Base-by-base conservation (phyloP, 805 yeast genomes). In the Kuraishia molischiana region DNA sequence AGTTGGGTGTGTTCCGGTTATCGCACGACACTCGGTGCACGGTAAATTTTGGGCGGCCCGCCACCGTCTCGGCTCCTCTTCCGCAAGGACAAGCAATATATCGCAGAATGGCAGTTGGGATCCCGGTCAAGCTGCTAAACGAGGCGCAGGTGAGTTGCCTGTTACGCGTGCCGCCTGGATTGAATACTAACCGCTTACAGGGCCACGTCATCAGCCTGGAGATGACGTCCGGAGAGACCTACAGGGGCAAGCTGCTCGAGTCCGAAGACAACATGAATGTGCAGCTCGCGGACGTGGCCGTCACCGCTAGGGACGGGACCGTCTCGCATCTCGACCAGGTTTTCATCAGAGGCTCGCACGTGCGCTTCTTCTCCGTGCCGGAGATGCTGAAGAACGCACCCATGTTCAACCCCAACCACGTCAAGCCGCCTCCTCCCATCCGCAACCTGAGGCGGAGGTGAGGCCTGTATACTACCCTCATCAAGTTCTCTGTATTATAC, bases 231-330 rank as follows among this genome's bases (percentile, higher is more conserved):
- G 97, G 97, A 2, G 89, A 83, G 44, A 74, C 83, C 0, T 90
- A 90, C 53, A 68, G 95, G 28, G 98, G 98, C 2, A 86, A 82
- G 53, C 69, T 90, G 34, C 55, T 81, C 3, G 95, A 83, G 51
- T 79, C 69, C 34, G 96, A 90, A 60, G 97, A 90, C 51, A 89
- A 82, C 57, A 92, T 90, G 97, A 90, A 90, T 54, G 76, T 90
- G 19, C 94, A 89, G 43, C 59, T 90, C 36, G 66, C 74, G 44
- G 95, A 90, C 53, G 94, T 83, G 30, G 74, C 82, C 1, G 77
- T 83, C 35, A 89, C 96, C 0, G 74, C 77, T 20, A 63, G 78
- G 32, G 82, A 85, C 38, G 95, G 96, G 3, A 66, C 69, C 34
- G 81, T 83, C 3, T 67, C 81, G 2, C 82, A 80, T 46, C 69